phyloP scores from a whole-genome alignment of 768 basidiomycete species.

The Amyloporia xantha region DNA sequence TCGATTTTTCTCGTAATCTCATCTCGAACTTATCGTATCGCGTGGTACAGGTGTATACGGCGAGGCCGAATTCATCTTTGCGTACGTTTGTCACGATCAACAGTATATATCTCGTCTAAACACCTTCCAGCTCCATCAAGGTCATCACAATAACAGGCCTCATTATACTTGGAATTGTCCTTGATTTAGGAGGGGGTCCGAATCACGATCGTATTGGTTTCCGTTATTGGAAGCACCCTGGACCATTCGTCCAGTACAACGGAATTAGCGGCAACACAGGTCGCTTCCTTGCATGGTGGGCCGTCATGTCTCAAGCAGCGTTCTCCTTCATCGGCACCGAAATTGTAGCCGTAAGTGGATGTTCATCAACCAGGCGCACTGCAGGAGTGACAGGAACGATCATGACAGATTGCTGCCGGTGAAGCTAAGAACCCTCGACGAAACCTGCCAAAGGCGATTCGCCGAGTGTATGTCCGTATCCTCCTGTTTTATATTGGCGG shows the following conservation, averaged over 20 bases:
- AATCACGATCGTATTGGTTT: slow-evolving; percentile 65
- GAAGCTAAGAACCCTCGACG: slow-evolving; percentile 84
- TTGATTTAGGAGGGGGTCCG: slow-evolving; percentile 89
- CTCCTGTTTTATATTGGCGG: slow-evolving; percentile 55
- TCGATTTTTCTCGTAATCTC: slow-evolving; percentile 8
- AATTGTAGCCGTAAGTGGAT: slow-evolving; percentile 70
- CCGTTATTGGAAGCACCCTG: slow-evolving; percentile 83
- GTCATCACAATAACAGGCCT: slow-evolving; percentile 72
- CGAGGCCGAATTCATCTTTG: slow-evolving; percentile 83
- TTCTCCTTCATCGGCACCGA: slow-evolving; percentile 94
- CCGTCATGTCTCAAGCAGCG: slow-evolving; percentile 78
- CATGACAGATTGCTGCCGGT: slow-evolving; percentile 69
- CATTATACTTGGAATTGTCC: slow-evolving; percentile 54
- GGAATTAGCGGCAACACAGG: slow-evolving; percentile 64
- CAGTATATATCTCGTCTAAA: background rate
- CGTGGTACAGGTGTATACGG: slow-evolving; percentile 54
- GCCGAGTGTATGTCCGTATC: slow-evolving; percentile 68
- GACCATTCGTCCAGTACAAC: slow-evolving; percentile 73
- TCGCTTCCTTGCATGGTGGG: slow-evolving; percentile 67
- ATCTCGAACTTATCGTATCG: background rate
- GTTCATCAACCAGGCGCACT: no score
- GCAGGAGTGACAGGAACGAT: background rate
- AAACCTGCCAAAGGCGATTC: slow-evolving; percentile 53
- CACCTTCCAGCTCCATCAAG: slow-evolving; percentile 59
- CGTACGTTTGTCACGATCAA: slow-evolving; percentile 34